Base-by-base conservation (phyloP, 805 yeast genomes). In the Yamadazyma phyllophila region DNA sequence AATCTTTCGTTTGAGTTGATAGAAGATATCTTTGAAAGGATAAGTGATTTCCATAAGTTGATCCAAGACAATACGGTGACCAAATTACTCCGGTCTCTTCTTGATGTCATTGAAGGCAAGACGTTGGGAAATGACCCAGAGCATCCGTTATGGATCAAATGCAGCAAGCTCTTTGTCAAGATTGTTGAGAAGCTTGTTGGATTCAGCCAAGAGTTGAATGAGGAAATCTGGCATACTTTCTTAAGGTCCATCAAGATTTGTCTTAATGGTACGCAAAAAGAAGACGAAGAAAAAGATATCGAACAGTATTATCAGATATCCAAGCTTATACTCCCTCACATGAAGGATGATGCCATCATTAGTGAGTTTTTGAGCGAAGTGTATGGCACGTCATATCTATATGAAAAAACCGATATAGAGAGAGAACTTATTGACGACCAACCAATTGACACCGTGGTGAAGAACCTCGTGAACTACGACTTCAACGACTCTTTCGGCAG, bases 401-500 rank as follows among this genome's bases (percentile, higher is more conserved):
- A 78, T 67, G 78, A 73, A 46, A 70, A 69, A 30, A 86, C 74
- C 61, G 85, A 76, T 39, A 61, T 76, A 13, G 95, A 78, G 54
- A 11, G 30, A 46, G 47, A 54, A 24, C 41, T 70, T 29, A 55
- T 65, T 26, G 58, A 54, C 27, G 52, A 57, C 16, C 59, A 57
- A 2, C 47, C 59, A 1, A 61, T 75, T 3, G 56, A 59, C 3
- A 71, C 67, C 10, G 64, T 77, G 4, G 61, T 78, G 2, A 49
- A 59, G 9, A 59, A 55, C 9, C 54, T 82, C 3, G 59, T 73
- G 2, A 45, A 1, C 2, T 76, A 76, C 47, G 64, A 74, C 11
- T 73, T 77, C 45, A 75, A 73, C 8, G 72, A 73, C 7, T 67
- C 76, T n/a, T 80, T 75, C 54, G 94, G 94, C 1, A 73, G 87